These are phyloP conservation scores for Cryptococcus neoformans DNA, from an alignment of 1,284 basidiomycete genomes.

Conservation along the genomic window DNA sequence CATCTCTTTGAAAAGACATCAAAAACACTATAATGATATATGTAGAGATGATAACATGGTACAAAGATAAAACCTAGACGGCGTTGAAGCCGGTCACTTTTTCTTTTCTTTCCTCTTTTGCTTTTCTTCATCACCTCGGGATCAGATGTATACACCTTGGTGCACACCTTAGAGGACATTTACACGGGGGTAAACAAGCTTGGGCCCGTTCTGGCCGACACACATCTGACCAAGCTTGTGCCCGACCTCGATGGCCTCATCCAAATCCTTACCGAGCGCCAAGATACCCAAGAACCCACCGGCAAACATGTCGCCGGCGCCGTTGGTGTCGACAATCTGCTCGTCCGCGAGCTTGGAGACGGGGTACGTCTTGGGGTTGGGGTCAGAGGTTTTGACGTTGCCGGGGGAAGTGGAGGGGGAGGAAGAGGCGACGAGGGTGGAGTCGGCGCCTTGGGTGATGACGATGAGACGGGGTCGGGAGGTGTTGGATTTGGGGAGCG, in stretches of 20 bases:
- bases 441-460: constrained; percentile 84
- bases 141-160: no score
- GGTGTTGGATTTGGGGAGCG: constrained; percentile 61
- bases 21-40: no score
- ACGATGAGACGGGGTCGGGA: constrained; percentile 77
- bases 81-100: constrained; percentile 11
- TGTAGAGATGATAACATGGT: no score
- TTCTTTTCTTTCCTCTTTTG: neutral
- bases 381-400: constrained; percentile 44
- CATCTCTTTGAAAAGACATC: neutral
- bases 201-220: constrained; percentile 68
- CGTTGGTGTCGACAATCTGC: constrained; percentile 95
- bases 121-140: neutral
- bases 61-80: neutral
- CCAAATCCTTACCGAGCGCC: constrained; percentile 73
- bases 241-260: constrained; percentile 77
- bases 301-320: constrained; percentile 99
- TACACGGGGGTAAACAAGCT: constrained; percentile 41
- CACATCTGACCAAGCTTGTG: constrained; percentile 89
- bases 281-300: constrained; percentile 91
- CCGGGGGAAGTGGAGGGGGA: constrained; percentile 54
- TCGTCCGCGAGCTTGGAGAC: constrained; percentile 64
- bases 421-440: constrained; percentile 74
- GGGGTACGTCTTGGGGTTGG: constrained; percentile 56
- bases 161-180: constrained; percentile 27